These are phyloP conservation scores for Salix purpurea DNA, from an alignment of 345 rosid species.

Conservation along the genomic window DNA sequence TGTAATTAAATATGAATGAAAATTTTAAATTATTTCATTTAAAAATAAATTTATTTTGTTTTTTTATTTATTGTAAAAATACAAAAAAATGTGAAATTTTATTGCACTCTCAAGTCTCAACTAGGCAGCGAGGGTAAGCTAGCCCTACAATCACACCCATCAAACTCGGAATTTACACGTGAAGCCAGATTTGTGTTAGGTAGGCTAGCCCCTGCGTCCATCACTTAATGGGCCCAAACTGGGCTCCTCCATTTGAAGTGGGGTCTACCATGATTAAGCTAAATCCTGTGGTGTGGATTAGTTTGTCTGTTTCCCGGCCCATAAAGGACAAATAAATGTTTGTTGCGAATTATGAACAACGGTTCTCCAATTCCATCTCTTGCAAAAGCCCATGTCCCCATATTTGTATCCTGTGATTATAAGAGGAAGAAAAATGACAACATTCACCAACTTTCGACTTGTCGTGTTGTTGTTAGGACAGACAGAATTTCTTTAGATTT, in stretches of 20 bases:
- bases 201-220: neutral
- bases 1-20: no score
- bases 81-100: no score
- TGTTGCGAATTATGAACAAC: neutral
- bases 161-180: neutral
- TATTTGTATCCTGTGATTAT: neutral
- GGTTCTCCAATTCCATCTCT: neutral
- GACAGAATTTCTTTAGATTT: no score
- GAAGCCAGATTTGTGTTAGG: neutral
- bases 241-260: no score
- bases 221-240: neutral
- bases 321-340: neutral
- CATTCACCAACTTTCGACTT: neutral
- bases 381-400: neutral
- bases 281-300: neutral
- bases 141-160: neutral
- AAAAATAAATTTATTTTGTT: no score
- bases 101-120: no score
- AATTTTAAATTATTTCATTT: no score
- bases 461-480: neutral
- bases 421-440: neutral
- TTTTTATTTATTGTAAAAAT: no score
- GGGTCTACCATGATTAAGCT: neutral
- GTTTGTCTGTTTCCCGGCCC: neutral
- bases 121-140: no score